Evolutionary conservation across 176 grass and related monocot species (phyloP), one percentile per base, ranked within the genome.

Genomic region (Tuctoria greenei): DNA sequence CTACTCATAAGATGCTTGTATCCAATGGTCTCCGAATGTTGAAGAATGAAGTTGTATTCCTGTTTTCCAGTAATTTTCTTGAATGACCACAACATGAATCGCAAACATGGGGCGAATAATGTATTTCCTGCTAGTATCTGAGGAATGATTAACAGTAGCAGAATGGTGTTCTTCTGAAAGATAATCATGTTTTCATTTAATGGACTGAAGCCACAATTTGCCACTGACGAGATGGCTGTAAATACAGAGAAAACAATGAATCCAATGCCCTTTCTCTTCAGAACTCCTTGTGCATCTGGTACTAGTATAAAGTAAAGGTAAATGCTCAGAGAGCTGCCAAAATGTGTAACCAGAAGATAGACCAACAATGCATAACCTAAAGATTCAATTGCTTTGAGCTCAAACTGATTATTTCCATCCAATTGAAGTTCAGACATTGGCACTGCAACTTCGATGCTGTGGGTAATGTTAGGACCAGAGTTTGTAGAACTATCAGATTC

Each of bases 151-250:
- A 96, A 11, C 51, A 95, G 59, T 58, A 92, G 74, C 5, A 96
- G 81, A 71, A 60, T 23, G 25, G 81, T 80, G 56, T 89, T 87
- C 56, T 84, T 89, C 37, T 78, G 63, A 84, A 96, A 96, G 6
- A 89, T 15, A 21, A 89, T 24, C 92, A 96, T 96, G 74, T 92
- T 92, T 76, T 96, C 89, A 65, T 92, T 96, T 87, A 63, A 78
- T 65, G 93, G 93, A 77, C 52, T 92, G 81, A 96, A 96, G 37
- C 93, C 93, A 61, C 92, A 92, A 72, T 96, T 96, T 27, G 64
- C 89, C 54, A 96, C 46, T 13, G 86, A 91, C 44, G 86, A 96
- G 61, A 96, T 68, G 26, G 84, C 73, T 10, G 81, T 90, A 79
- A 96, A 92, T 77, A 90, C 64, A 54, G 93, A 92, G 66, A 96